Conservation (phyloP, 1,139 yeast species). For the Kodamaea fungicola region DNA sequence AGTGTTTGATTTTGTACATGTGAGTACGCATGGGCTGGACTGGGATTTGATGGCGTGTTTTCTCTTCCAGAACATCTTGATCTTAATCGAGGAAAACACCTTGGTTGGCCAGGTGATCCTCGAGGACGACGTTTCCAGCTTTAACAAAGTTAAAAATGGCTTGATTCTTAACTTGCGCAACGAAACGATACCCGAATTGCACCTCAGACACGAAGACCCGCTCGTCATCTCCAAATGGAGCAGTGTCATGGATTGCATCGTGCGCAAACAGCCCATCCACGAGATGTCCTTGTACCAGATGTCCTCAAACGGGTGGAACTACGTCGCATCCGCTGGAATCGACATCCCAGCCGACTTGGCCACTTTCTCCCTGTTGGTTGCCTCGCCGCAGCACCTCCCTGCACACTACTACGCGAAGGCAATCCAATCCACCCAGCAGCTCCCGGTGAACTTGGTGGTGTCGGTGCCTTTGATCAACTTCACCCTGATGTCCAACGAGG, state of each 20-base stretch:
- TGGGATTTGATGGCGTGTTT: slow-evolving; percentile 37
- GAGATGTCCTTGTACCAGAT: slow-evolving; percentile 42
- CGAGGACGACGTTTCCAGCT: slow-evolving; percentile 30
- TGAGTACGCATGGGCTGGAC: slow-evolving; percentile 33
- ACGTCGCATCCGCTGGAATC: slow-evolving; percentile 15
- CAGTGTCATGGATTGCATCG: slow-evolving; percentile 20
- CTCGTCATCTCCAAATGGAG: slow-evolving; percentile 44
- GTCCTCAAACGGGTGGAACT: slow-evolving; percentile 52
- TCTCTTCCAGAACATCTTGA: slow-evolving; percentile 37
- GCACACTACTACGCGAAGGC: slow-evolving; percentile 27
- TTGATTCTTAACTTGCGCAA: slow-evolving; percentile 37
- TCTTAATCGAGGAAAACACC: slow-evolving; percentile 32
- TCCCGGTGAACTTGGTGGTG: slow-evolving; percentile 47
- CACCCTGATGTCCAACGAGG: slow-evolving; percentile 26
- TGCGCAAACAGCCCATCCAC: slow-evolving; percentile 9
- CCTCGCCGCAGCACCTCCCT: slow-evolving; percentile 39
- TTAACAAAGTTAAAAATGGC: slow-evolving; percentile 22
- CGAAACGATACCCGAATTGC: slow-evolving; percentile 46
- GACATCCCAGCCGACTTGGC: slow-evolving; percentile 39
- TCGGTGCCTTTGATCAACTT: slow-evolving; percentile 43
- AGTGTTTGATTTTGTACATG: slow-evolving; percentile 42
- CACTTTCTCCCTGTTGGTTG: slow-evolving; percentile 31
- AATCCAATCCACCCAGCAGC: slow-evolving; percentile 32
- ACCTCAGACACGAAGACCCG: slow-evolving; percentile 30
- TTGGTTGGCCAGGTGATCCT: slow-evolving; percentile 35